Evolutionary conservation across 192 early-diverging fungal genomes (phyloP).

Genomic region (Helicostylum pulchrum): DNA sequence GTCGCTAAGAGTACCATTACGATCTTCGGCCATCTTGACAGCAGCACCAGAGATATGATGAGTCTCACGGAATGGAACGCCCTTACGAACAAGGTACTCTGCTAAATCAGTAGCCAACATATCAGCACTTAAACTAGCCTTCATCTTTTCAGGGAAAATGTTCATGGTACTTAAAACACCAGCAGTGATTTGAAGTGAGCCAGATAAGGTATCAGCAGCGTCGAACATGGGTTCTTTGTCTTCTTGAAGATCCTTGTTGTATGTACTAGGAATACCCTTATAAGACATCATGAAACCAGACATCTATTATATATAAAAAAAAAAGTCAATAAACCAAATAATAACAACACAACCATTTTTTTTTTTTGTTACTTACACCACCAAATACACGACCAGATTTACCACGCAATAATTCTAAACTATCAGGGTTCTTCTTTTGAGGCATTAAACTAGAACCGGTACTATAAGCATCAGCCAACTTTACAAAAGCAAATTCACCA

Average conservation of each 20-base stretch:
- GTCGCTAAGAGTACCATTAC: constrained; percentile 66
- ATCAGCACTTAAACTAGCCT: constrained; percentile 73
- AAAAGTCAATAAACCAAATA: not conserved
- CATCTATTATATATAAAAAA: constrained; percentile 47
- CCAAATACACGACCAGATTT: constrained; percentile 97
- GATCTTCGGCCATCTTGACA: constrained; percentile 90
- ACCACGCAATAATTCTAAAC: constrained; percentile 91
- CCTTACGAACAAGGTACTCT: constrained; percentile 97
- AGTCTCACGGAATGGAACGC: constrained; percentile 97
- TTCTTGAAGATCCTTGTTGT: constrained; percentile 99
- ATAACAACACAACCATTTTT: not conserved
- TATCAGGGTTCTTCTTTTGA: constrained; percentile 99
- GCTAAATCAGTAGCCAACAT: constrained; percentile 99
- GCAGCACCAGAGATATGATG: constrained; percentile 98
- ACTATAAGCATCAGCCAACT: constrained; percentile 94
- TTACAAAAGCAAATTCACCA: constrained; percentile 92
- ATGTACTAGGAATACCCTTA: constrained; percentile 96
- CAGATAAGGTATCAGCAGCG: constrained; percentile 83
- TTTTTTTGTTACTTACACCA: constrained; percentile 44
- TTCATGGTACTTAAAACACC: constrained; percentile 90
- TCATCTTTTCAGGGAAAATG: constrained; percentile 84
- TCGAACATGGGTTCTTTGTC: constrained; percentile 99
- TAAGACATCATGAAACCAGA: constrained; percentile 97
- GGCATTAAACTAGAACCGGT: constrained; percentile 98
- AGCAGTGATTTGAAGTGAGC: constrained; percentile 88